phyloP scores from a whole-genome alignment of 2,329 filamentous ascomycete species.

The Chrysosporium queenslandicum region DNA sequence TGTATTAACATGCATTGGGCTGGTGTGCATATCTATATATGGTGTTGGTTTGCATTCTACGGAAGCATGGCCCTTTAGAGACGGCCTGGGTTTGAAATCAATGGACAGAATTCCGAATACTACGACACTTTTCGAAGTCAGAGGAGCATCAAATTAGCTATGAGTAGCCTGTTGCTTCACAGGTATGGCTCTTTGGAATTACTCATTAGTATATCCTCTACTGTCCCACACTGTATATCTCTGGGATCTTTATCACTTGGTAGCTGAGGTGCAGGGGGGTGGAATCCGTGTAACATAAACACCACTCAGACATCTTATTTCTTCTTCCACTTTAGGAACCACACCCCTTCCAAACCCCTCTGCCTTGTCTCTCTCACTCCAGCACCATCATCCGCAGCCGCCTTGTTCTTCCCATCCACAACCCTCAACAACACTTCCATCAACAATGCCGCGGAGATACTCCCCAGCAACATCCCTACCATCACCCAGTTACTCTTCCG shows the following conservation, averaged over 20 bases:
- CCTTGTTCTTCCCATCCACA: conserved; percentile 24
- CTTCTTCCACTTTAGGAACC: conserved; percentile 16
- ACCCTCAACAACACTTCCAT: conserved; percentile 57
- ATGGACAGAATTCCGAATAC: not conserved
- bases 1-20: conserved; percentile 10
- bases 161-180: too few species aligned
- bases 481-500: conserved; percentile 77
- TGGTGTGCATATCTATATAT: not conserved
- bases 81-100: not conserved
- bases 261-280: too few species aligned
- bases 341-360: conserved; percentile 30
- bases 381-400: conserved; percentile 20
- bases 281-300: too few species aligned
- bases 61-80: not conserved
- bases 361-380: conserved; percentile 29
- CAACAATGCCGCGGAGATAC: conserved; percentile 53
- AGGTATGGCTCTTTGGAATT: too few species aligned
- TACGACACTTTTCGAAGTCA: too few species aligned
- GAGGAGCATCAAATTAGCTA: too few species aligned
- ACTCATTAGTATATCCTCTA: too few species aligned
- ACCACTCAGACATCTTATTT: too few species aligned
- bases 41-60: conserved; percentile 1
- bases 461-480: conserved; percentile 72
- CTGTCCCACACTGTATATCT: not conserved
- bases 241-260: too few species aligned